Conservation (phyloP, 2,329 filamentous ascomycete genomes). For the Ophiostoma novo-ulmi region DNA sequence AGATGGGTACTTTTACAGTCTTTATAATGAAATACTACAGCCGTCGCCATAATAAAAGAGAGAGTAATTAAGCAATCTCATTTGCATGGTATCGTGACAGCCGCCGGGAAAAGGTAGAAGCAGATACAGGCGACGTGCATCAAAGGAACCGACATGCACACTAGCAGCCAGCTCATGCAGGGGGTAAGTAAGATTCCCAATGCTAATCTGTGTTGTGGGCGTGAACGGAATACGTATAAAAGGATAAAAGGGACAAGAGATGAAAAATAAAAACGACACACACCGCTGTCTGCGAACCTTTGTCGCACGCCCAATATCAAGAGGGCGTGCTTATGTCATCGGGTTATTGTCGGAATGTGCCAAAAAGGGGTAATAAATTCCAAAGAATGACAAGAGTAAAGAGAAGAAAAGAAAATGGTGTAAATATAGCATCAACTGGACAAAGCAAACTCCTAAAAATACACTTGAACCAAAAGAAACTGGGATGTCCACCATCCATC, state of each 20-base stretch:
- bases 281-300: too few relatives aligned
- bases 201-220: not conserved
- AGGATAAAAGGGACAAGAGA: not conserved
- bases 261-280: not conserved
- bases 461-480: not conserved
- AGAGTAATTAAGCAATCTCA: too few relatives aligned
- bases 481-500: not conserved
- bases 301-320: not conserved
- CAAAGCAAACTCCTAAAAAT: not conserved
- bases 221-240: not conserved
- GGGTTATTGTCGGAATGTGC: not conserved
- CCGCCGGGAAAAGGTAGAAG: not conserved
- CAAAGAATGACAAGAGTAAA: not conserved
- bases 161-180: not conserved
- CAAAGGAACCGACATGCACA: not conserved
- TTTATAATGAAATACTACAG: too few relatives aligned
- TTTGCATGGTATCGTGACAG: not conserved
- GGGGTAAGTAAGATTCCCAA: not conserved
- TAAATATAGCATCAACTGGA: too few relatives aligned
- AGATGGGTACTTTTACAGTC: not conserved
- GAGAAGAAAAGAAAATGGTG: too few relatives aligned
- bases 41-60: too few relatives aligned
- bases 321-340: not conserved
- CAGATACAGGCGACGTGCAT: not conserved
- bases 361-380: not conserved